Evolutionary conservation across 23 red algal species (phyloP), one percentile per base, ranked within the genome.

Genomic region (Cyanidioschyzon merolae): DNA sequence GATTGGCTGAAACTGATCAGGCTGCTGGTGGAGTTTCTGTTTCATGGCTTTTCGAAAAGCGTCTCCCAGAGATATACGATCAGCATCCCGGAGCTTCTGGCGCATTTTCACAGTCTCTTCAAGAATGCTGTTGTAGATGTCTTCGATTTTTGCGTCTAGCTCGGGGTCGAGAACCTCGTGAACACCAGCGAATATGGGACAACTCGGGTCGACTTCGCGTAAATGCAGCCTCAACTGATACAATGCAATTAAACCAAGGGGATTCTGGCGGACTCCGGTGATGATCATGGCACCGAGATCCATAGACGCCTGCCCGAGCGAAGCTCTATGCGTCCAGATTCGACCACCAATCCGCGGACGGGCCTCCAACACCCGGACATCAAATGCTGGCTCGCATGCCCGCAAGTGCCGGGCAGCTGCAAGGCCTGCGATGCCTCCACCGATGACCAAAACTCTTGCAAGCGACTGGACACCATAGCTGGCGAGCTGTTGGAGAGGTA

Each of bases 211-310:
- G 30, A 88, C 50, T 0, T 84, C 57, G 32, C 76, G 76, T 80
- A 88, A 34, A 7, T 39, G 26, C 0, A 85, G 7, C 37, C 79
- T 37, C 24, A 87, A 79, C 80, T 95, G 90, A 2, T 80, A 41
- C 37, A 7, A 34, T 38, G 76, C 86, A 38, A 96, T 37, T 34
- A 84, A 57, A 37, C 75, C 58, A 2, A 96, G 75, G 30, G 92
- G 92, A 63, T 96, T 96, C 74, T 87, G 85, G 17, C 83, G 74
- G 1, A 82, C 21, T 29, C 92, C 92, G 59, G 88, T 87, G 58
- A 96, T 85, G 77, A 88, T 88, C 71, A 80, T 95, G 45, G 92
- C 92, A 35, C 92, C 92, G 16, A 90, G 67, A 77, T 96, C 92
- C 30, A 96, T 83, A 29, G 86, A 54, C 34, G 68, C 79, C 29